Conservation (phyloP, 2,329 filamentous ascomycete genomes). For the Fusarium avenaceum region DNA sequence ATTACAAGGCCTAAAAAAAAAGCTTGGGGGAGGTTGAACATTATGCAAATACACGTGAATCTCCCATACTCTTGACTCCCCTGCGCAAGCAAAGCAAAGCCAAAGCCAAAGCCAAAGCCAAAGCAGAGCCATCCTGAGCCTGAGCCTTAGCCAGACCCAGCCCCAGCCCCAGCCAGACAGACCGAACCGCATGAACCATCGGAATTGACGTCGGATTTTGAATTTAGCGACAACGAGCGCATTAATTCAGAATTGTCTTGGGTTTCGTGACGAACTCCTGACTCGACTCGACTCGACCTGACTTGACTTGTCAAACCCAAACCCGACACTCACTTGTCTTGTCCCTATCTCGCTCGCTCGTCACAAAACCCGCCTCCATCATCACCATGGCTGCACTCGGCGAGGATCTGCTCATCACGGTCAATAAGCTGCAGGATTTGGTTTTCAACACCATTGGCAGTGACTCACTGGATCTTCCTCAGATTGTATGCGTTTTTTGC, state of each 20-base stretch:
- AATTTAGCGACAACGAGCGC: conserved; percentile 49
- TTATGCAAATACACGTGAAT: conserved; percentile 49
- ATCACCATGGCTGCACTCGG: conserved; percentile 88
- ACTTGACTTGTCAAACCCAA: conserved; percentile 30
- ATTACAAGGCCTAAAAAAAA: conserved; percentile 25
- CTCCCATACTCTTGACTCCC: conserved; percentile 22
- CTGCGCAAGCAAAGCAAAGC: conserved; percentile 26
- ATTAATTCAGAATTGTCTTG: conserved; percentile 40
- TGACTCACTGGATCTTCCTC: conserved; percentile 95
- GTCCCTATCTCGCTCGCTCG: conserved; percentile 20
- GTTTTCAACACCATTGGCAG: conserved; percentile 99
- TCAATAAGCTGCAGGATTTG: conserved; percentile 98
- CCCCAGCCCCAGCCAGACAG: conserved; percentile 22
- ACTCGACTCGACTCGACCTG: conserved; percentile 16
- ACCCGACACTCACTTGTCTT: conserved; percentile 26
- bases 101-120: conserved; percentile 29
- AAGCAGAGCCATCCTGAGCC: conserved; percentile 20
- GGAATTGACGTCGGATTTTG: conserved; percentile 46
- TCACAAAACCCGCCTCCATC: conserved; percentile 36
- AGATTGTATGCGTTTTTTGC: conserved; percentile 80
- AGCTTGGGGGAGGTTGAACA: conserved; percentile 16
- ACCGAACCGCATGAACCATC: conserved; percentile 49
- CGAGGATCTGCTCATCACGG: conserved; percentile 92
- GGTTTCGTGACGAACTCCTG: conserved; percentile 38
- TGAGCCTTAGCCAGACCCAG: conserved; percentile 23